Evolutionary conservation across 179 eudicot genomes (phyloP).

Genomic region (Drosera spatulata): DNA sequence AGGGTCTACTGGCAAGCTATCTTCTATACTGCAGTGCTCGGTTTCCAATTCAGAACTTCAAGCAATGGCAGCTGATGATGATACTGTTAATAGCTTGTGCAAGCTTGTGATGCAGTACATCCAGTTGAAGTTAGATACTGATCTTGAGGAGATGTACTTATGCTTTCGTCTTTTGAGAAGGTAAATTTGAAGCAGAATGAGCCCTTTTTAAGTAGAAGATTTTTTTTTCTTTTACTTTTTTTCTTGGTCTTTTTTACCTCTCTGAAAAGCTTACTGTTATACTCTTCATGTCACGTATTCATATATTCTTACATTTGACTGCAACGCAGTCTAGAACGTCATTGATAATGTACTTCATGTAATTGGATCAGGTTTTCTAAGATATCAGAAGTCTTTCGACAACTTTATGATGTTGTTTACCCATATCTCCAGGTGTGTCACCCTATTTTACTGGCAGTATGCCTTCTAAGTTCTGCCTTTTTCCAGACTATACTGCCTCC

Average conservation of each 20-base stretch:
- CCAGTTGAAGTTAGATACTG: constrained; percentile 46
- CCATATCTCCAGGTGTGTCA: constrained; percentile 68
- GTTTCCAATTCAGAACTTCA: constrained; percentile 26
- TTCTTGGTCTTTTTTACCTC: not conserved
- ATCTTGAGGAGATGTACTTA: constrained; percentile 79
- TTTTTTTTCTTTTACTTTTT: not conserved
- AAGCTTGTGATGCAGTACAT: constrained; percentile 82
- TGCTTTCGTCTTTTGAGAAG: constrained; percentile 69
- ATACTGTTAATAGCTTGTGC: constrained; percentile 47
- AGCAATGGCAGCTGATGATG: constrained; percentile 26
- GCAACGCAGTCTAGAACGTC: not conserved
- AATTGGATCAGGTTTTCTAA: constrained; percentile 42
- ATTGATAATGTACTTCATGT: not conserved
- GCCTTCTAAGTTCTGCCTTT: not conserved
- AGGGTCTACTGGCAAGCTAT: constrained; percentile 40
- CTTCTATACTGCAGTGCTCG: constrained; percentile 50
- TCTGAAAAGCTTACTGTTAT: no score
- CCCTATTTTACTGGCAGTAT: not conserved
- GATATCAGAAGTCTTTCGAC: constrained; percentile 45
- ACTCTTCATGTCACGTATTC: not conserved
- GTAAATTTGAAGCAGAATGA: constrained; percentile 16
- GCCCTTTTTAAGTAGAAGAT: not conserved
- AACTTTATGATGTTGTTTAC: constrained; percentile 33
- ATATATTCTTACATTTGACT: not conserved
- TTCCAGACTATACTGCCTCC: not conserved